A percentile compares a stretch with the other conserved stretches of the same genome.
phyloP scores from a whole-genome alignment of 2,329 filamentous ascomycete genomes.

The Sphaerostilbella broomeana region DNA sequence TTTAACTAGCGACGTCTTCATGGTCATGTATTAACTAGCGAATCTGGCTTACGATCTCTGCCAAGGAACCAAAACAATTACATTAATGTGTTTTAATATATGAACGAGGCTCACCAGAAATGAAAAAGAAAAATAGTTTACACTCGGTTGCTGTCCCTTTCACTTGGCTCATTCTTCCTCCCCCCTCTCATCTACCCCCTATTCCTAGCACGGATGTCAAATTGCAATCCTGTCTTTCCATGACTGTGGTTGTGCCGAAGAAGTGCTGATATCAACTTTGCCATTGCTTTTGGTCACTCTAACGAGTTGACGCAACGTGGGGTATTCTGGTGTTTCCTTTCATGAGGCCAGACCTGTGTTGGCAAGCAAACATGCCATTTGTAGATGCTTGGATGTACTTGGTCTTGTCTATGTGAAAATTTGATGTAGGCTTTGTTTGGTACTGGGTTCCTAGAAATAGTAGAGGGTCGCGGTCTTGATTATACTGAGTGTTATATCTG shows the following conservation, averaged over 20 bases:
- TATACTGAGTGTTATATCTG: no score
- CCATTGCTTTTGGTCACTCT: slow-evolving; percentile 25
- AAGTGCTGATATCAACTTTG: slow-evolving; percentile 78
- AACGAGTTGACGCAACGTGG: slow-evolving; percentile 21
- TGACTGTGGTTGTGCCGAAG: slow-evolving; percentile 98
- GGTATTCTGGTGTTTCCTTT: slow-evolving; percentile 13
- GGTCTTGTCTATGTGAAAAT: background rate
- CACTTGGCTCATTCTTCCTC: background rate
- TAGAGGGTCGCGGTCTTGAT: no score
- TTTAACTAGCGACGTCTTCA: slow-evolving; percentile 9
- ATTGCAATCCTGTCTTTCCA: slow-evolving; percentile 83
- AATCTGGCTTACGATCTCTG: slow-evolving; percentile 9
- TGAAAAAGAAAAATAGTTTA: no score
- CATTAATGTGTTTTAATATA: slow-evolving; percentile 6
- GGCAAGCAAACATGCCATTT: slow-evolving; percentile 25
- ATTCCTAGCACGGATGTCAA: slow-evolving; percentile 92
- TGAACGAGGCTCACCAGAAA: background rate
- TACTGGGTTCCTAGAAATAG: no score
- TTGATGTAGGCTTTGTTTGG: no score
- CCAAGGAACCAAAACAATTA: slow-evolving; percentile 10
- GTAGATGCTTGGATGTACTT: background rate
- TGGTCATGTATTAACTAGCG: slow-evolving; percentile 10
- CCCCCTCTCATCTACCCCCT: background rate
- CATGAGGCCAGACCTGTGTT: slow-evolving; percentile 14
- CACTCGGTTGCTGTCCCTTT: no score